Percentiles rank a stretch among this genome's conserved stretches.
Evolutionary conservation across 2,329 filamentous ascomycete species (phyloP).

Genomic region (Myriosclerotinia scirpicola): DNA sequence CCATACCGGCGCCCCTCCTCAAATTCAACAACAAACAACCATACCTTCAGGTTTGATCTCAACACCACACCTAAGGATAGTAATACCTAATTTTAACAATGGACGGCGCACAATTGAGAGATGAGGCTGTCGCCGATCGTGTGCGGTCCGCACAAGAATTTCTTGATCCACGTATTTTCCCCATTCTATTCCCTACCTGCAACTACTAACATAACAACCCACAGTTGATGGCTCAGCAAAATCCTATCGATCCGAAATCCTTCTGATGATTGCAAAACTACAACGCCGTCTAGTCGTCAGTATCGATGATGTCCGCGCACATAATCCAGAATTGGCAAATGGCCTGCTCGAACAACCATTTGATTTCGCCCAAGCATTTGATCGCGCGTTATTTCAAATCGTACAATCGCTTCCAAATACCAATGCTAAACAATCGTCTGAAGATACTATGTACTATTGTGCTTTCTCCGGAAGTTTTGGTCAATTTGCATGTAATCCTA

Average conservation of each 20-base stretch:
- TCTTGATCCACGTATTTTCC: constrained; percentile 78
- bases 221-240: constrained; percentile 39
- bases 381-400: constrained; percentile 85
- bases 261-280: constrained; percentile 70
- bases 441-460: constrained; percentile 89
- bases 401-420: constrained; percentile 77
- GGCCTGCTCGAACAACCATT: constrained; percentile 82
- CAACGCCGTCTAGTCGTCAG: constrained; percentile 67
- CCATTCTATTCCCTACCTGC: constrained; percentile 24
- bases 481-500: constrained; percentile 89
- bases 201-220: constrained; percentile 27
- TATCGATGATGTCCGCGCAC: constrained; percentile 87
- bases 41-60: not conserved
- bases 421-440: constrained; percentile 70
- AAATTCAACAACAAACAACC: constrained; percentile 7
- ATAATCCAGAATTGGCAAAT: constrained; percentile 77
- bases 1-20: not conserved
- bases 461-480: constrained; percentile 97
- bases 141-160: constrained; percentile 89
- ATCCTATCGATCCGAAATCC: constrained; percentile 88
- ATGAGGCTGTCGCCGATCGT: constrained; percentile 81
- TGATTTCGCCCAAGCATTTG: constrained; percentile 84
- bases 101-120: constrained; percentile 74
- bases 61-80: not conserved
- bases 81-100: constrained; percentile 42